A percentile compares a stretch with the other conserved stretches of the same genome.
Evolutionary conservation across 129 eudicot species (phyloP).

Genomic region (Saposhnikovia divaricata): DNA sequence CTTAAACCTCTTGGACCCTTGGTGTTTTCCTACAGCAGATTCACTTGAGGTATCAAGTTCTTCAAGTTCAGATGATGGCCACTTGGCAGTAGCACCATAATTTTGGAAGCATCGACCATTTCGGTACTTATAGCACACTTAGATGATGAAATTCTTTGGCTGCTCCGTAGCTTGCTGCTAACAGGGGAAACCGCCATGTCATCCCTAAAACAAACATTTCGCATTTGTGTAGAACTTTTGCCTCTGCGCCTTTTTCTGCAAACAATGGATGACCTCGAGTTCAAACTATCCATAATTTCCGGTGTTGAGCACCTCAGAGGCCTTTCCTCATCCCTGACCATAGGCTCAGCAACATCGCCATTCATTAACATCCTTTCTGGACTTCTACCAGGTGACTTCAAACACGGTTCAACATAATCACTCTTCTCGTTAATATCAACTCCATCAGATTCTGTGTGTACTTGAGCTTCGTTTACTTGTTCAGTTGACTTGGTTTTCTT

Average conservation of each 20-base stretch:
- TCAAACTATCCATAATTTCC: slow-evolving; percentile 14
- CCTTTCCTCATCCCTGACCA: background rate
- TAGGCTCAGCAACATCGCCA: background rate
- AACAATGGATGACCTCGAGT: background rate
- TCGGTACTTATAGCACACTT: background rate
- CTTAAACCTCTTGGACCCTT: background rate
- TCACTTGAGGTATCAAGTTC: background rate
- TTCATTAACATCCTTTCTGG: background rate
- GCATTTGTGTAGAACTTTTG: background rate
- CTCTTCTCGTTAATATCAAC: background rate
- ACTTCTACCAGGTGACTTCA: background rate
- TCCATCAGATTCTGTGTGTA: background rate
- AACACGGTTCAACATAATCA: background rate
- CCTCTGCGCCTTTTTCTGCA: background rate
- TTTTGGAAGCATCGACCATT: background rate
- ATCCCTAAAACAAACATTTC: background rate
- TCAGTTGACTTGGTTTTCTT: slow-evolving; percentile 1
- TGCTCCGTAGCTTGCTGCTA: background rate
- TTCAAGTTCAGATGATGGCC: background rate
- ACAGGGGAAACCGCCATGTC: slow-evolving; percentile 28
- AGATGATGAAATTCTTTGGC: background rate
- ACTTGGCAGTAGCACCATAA: background rate
- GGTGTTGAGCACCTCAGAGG: slow-evolving; percentile 20
- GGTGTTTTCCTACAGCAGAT: background rate
- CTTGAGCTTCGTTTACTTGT: slow-evolving; percentile 10